Percentiles rank a stretch among this genome's conserved stretches.
Evolutionary conservation across 371 early-diverging fungal genomes (phyloP).

Genomic region (Rhizopus delemar): DNA sequence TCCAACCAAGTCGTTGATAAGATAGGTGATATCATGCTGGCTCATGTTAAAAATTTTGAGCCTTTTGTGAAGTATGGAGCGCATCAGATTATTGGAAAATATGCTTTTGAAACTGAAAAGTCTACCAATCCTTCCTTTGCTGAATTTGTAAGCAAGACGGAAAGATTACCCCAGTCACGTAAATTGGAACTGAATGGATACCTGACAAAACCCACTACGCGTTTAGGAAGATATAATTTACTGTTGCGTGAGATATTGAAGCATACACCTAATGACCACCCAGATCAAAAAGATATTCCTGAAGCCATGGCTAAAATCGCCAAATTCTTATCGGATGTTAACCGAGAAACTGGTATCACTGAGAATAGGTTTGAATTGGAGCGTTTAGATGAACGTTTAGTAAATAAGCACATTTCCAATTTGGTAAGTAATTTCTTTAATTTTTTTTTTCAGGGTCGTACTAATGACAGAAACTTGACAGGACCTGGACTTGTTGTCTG

Average conservation of each 20-base stretch:
- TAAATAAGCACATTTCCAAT: conserved; percentile 66
- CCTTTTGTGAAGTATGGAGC: conserved; percentile 89
- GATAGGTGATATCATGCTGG: conserved; percentile 85
- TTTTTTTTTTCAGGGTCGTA: conserved; percentile 37
- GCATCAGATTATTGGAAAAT: conserved; percentile 82
- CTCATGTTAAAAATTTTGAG: conserved; percentile 71
- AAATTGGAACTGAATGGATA: conserved; percentile 83
- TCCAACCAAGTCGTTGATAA: conserved; percentile 69
- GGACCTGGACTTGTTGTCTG: conserved; percentile 54
- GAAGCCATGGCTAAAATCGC: conserved; percentile 70
- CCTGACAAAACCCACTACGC: conserved; percentile 82
- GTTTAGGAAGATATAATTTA: conserved; percentile 87
- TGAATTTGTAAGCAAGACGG: conserved; percentile 74
- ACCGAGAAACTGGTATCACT: conserved; percentile 79
- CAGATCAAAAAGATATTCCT: conserved; percentile 70
- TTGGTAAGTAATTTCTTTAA: conserved; percentile 14
- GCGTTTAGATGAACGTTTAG: conserved; percentile 39
- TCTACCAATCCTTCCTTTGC: conserved; percentile 66
- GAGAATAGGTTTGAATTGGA: conserved; percentile 59
- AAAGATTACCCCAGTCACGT: conserved; percentile 76
- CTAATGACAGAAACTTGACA: conserved; percentile 6
- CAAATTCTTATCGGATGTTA: conserved; percentile 74
- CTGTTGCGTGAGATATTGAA: conserved; percentile 82
- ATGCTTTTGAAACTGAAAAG: conserved; percentile 79
- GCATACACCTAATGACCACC: conserved; percentile 80